Percentiles rank a stretch among this genome's conserved stretches.
These are phyloP conservation scores for Aspergillus kassunensis DNA, from an alignment of 495 filamentous ascomycete species.

Conservation along the genomic window DNA sequence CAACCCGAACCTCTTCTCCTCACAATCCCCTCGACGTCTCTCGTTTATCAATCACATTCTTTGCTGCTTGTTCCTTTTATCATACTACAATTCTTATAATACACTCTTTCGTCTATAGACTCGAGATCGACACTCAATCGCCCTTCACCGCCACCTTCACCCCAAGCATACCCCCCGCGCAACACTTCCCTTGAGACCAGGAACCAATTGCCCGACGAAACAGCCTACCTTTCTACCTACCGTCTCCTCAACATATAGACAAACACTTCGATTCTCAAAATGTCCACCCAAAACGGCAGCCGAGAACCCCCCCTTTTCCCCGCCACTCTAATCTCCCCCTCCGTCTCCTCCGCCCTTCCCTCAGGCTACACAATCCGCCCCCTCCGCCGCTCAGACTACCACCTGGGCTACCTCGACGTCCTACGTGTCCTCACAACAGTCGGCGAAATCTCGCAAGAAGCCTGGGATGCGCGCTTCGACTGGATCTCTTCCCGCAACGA, in stretches of 20 bases:
- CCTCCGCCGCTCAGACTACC: conserved; percentile 72
- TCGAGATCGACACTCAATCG: background rate
- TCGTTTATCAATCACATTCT: background rate
- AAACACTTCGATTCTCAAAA: conserved; percentile 10
- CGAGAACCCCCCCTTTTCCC: conserved; percentile 58
- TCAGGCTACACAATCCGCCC: conserved; percentile 80
- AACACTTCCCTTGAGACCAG: too few relatives aligned
- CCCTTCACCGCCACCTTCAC: conserved; percentile 7
- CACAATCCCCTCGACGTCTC: background rate
- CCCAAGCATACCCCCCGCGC: background rate
- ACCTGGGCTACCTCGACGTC: conserved; percentile 75
- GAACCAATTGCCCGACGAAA: background rate
- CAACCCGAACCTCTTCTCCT: background rate
- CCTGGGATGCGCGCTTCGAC: conserved; percentile 75
- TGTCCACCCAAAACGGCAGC: conserved; percentile 43
- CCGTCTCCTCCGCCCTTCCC: conserved; percentile 67
- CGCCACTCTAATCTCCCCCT: conserved; percentile 69
- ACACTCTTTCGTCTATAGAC: background rate
- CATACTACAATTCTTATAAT: too few relatives aligned
- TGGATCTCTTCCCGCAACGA: conserved; percentile 77
- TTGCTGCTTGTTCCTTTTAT: background rate
- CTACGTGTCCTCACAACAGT: conserved; percentile 89
- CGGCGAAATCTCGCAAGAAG: conserved; percentile 73
- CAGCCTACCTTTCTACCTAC: background rate
- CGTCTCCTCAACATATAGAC: background rate